A percentile compares a stretch with the other conserved stretches of the same genome.
phyloP scores from a whole-genome alignment of 2,329 filamentous ascomycete genomes.

The Iodosphaeria phyllophila region DNA sequence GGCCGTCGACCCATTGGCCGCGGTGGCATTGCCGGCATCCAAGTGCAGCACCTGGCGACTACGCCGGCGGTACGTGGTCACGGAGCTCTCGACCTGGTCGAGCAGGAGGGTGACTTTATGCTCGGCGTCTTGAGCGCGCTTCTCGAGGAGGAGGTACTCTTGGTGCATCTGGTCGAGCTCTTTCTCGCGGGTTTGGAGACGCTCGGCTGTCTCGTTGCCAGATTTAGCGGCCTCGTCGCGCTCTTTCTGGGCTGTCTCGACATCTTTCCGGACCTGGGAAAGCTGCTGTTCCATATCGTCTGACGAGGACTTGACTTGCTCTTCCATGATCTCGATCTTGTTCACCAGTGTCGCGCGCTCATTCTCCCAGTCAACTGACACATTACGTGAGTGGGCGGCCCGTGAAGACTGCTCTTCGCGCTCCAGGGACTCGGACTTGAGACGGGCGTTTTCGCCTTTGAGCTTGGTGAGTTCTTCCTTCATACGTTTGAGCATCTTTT shows the following conservation, averaged over 20 bases:
- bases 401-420: constrained; percentile 41
- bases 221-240: constrained; percentile 39
- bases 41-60: constrained; percentile 38
- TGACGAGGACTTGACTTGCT: constrained; percentile 47
- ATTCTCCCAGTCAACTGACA: constrained; percentile 53
- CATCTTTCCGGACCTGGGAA: constrained; percentile 45
- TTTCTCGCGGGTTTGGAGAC: constrained; percentile 39
- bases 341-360: constrained; percentile 51
- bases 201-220: constrained; percentile 32
- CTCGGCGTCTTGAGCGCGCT: constrained; percentile 75
- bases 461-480: constrained; percentile 92
- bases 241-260: constrained; percentile 45
- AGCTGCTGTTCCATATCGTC: constrained; percentile 55
- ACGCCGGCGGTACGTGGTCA: constrained; percentile 82
- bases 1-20: constrained; percentile 11
- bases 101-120: constrained; percentile 82
- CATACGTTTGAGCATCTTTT: constrained; percentile 98
- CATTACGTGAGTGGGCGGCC: no score
- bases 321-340: constrained; percentile 51
- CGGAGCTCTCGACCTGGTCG: constrained; percentile 83
- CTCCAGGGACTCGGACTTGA: constrained; percentile 65
- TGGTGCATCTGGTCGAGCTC: constrained; percentile 68
- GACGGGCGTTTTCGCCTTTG: constrained; percentile 66
- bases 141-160: constrained; percentile 67
- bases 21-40: constrained; percentile 25